Percentiles rank a stretch among this genome's conserved stretches.
Conservation (phyloP, 345 rosid species). For the Brassica rapa region DNA sequence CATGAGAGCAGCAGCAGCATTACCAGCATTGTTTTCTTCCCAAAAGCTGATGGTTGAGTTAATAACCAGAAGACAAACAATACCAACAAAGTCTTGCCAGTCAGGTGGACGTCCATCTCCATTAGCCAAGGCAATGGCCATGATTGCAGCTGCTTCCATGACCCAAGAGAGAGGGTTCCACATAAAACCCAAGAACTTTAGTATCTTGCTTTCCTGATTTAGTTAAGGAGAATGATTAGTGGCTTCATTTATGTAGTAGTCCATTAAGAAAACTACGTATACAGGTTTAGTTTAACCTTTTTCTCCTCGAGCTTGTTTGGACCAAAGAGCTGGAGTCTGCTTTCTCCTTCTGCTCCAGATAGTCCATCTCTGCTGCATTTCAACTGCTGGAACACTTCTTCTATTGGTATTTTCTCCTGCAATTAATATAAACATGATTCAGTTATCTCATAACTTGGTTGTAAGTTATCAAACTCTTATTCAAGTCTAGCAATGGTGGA, state of each 20-base stretch:
- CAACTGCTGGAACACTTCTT: constrained; percentile 86
- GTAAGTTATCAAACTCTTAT: too few species aligned
- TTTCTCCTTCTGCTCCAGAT: constrained; percentile 59
- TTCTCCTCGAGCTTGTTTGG: constrained; percentile 94
- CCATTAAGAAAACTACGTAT: neutral
- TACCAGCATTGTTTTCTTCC: constrained; percentile 90
- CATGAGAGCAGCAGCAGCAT: constrained; percentile 93
- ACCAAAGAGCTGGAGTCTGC: constrained; percentile 78
- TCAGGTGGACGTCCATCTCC: constrained; percentile 73
- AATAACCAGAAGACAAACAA: constrained; percentile 65
- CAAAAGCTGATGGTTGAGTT: constrained; percentile 85
- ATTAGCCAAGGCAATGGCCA: constrained; percentile 90
- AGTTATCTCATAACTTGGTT: too few species aligned
- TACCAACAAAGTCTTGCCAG: constrained; percentile 66
- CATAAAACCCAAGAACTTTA: constrained; percentile 91
- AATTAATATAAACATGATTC: neutral
- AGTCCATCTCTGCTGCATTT: constrained; percentile 79
- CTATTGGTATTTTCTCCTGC: constrained; percentile 82
- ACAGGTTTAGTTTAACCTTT: constrained; percentile 41
- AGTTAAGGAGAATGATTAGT: neutral
- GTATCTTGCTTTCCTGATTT: constrained; percentile 66
- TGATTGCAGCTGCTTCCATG: constrained; percentile 86
- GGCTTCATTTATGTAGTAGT: neutral
- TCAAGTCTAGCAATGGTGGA: too few species aligned
- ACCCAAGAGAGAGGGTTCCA: constrained; percentile 95